phyloP scores from a whole-genome alignment of 2,329 filamentous ascomycete species.

The Diaporthe capsici region DNA sequence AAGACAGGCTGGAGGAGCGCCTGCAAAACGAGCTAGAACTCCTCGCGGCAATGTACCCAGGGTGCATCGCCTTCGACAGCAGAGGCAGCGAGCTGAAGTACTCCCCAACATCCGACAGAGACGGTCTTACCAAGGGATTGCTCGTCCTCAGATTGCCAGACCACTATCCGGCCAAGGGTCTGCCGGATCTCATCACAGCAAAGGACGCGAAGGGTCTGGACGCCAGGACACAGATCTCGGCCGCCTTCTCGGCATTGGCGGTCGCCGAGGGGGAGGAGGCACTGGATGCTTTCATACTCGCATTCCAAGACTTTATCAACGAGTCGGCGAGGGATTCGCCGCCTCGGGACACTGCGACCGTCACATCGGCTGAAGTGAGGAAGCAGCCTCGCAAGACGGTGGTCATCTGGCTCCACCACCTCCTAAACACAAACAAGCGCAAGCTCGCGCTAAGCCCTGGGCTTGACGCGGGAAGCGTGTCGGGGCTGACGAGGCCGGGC shows the following conservation, averaged over 20 bases:
- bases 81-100: conserved; percentile 1
- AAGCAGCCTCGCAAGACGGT: conserved; percentile 1
- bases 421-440: conserved; percentile 24
- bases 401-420: conserved; percentile 23
- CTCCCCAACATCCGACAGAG: not conserved
- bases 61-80: conserved; percentile 15
- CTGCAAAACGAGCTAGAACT: conserved; percentile 2
- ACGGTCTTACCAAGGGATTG: not conserved
- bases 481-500: conserved; percentile 12
- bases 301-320: not conserved
- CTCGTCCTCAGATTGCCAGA: conserved; percentile 25
- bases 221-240: conserved; percentile 1
- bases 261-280: conserved; percentile 1
- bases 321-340: not conserved
- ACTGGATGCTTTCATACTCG: conserved; percentile 9
- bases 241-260: not conserved
- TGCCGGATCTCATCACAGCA: conserved; percentile 14
- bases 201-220: conserved; percentile 1
- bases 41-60: conserved; percentile 13
- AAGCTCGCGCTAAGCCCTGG: conserved; percentile 7
- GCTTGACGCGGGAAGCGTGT: not conserved
- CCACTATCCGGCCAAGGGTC: not conserved
- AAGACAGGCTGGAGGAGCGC: not conserved
- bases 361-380: not conserved
- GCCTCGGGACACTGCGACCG: not conserved